A percentile compares a stretch with the other conserved stretches of the same genome.
These are phyloP conservation scores for Pseudocercospora eumusae DNA, from an alignment of 2,329 filamentous ascomycete species.

Conservation along the genomic window DNA sequence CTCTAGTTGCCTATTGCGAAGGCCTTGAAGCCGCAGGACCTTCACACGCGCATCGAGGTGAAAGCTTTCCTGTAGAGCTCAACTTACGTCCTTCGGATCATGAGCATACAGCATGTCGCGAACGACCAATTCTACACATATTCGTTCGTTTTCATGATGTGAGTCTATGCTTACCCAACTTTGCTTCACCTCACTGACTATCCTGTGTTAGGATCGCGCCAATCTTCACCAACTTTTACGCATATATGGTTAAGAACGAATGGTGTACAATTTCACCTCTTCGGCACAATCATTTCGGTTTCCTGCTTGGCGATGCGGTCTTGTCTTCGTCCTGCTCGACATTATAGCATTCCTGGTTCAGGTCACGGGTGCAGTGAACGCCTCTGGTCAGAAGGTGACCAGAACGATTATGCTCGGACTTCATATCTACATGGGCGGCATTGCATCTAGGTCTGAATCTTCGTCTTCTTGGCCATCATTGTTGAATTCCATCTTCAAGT, in stretches of 20 bases:
- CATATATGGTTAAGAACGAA: slow-evolving; percentile 39
- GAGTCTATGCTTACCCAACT: not conserved
- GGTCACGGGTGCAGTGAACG: slow-evolving; percentile 43
- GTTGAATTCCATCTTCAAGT: slow-evolving; percentile 25
- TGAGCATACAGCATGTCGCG: not conserved
- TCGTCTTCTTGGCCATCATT: slow-evolving; percentile 28
- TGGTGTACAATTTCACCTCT: slow-evolving; percentile 26
- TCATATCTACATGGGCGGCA: slow-evolving; percentile 45
- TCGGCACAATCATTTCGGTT: slow-evolving; percentile 17
- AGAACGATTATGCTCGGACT: slow-evolving; percentile 38
- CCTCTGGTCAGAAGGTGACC: slow-evolving; percentile 9
- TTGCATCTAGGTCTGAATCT: slow-evolving; percentile 39
- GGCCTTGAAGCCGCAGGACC: not conserved
- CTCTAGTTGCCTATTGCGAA: slow-evolving; percentile 4
- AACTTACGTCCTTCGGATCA: not conserved
- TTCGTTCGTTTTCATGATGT: slow-evolving; percentile 9
- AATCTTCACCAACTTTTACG: slow-evolving; percentile 49
- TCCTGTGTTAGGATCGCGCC: slow-evolving; percentile 17
- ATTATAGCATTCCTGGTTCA: slow-evolving; percentile 51
- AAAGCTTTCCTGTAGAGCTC: slow-evolving; percentile 25
- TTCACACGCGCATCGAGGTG: slow-evolving; percentile 19
- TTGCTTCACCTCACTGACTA: not conserved
- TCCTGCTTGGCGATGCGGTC: slow-evolving; percentile 23
- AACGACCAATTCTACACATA: not conserved
- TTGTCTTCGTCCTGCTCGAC: slow-evolving; percentile 49